Percentiles rank a stretch among this genome's conserved stretches.
phyloP scores from a whole-genome alignment of 2,329 filamentous ascomycete genomes.

The Nigrospora oryzae region DNA sequence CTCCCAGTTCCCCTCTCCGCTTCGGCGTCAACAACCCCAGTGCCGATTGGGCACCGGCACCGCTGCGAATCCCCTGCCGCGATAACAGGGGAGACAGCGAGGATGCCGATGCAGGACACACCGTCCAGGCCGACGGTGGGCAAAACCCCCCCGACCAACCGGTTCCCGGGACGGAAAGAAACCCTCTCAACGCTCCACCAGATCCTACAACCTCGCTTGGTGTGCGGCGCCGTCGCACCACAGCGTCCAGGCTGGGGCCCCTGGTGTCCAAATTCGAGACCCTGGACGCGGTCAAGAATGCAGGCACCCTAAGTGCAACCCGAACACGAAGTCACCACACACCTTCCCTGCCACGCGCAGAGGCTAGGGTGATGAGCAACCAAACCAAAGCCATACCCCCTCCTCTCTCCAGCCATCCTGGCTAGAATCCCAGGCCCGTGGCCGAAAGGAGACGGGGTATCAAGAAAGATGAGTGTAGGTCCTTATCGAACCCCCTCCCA shows the following conservation, averaged over 20 bases:
- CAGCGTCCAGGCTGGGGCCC: slow-evolving; percentile 13
- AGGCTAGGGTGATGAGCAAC: neutral
- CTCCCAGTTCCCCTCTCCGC: slow-evolving; percentile 8
- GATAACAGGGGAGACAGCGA: slow-evolving; percentile 3
- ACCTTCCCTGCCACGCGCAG: neutral
- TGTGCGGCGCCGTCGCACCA: slow-evolving; percentile 6
- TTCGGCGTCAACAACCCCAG: slow-evolving; percentile 5
- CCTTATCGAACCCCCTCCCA: neutral
- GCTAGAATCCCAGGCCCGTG: slow-evolving; percentile 18
- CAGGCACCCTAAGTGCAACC: slow-evolving; percentile 2
- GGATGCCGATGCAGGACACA: slow-evolving; percentile 3
- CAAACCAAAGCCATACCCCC: slow-evolving; percentile 4
- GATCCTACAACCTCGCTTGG: neutral
- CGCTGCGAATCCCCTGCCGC: slow-evolving; percentile 12
- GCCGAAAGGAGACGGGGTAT: slow-evolving; percentile 22
- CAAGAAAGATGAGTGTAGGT: slow-evolving; percentile 18
- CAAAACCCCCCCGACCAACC: neutral
- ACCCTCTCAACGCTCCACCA: neutral
- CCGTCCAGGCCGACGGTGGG: neutral
- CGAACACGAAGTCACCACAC: neutral
- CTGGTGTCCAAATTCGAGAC: slow-evolving; percentile 26
- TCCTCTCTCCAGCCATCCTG: slow-evolving; percentile 8
- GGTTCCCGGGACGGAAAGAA: neutral
- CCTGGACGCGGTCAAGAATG: slow-evolving; percentile 15
- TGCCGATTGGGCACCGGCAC: slow-evolving; percentile 10